Evolutionary conservation across 2,329 filamentous ascomycete genomes (phyloP), one percentile per base, ranked within the genome.

Genomic region (Apiospora rasikravindrae): DNA sequence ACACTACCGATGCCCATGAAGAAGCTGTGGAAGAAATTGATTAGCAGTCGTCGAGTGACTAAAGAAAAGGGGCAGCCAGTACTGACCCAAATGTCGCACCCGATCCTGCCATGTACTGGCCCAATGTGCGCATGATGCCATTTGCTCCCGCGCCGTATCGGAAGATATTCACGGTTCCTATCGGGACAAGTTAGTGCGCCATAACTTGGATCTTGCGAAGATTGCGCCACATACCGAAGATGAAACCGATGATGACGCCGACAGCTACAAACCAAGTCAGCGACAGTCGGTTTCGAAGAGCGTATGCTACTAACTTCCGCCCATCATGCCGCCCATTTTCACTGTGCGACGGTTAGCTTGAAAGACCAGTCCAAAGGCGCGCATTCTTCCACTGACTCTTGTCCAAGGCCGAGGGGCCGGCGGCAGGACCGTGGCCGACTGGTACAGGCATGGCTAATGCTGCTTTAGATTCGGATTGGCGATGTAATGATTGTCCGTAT

Each of bases 1-100:
- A 97, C 95, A 78, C 94, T 98, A 77, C 96, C 96, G 77, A 99
- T 98, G 72, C 94, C 96, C 96, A 99, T 99, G 88, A 99, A 99
- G 86, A 98, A 98, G 33, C 90, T 92, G 75, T 26, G 71, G 14
- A 53, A 76, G 73, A 57, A n/a, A 26, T 14, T 67, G 69, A 71
- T 77, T 79, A 75, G 76, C 71, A 26, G n/a, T 19, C 14, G 42
- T 29, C 42, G 40, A 45, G n/a, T 24, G 51, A 64, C 42, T 22
- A 44, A 14, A 45, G 2, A 19, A 13, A 26, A 10, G 3, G 33
- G 14, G 37, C 19, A 53, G 44, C 22, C 16, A 53, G 44, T 70
- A 77, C 88, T 74, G 89, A 98, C 96, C 96, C 96, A 82, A 99
- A 99, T 13, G 96, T 98, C 67, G 95, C 94, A 53, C 95, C 95